Conservation (phyloP, 805 yeast species). For the Yamadazyma phyllophila region DNA sequence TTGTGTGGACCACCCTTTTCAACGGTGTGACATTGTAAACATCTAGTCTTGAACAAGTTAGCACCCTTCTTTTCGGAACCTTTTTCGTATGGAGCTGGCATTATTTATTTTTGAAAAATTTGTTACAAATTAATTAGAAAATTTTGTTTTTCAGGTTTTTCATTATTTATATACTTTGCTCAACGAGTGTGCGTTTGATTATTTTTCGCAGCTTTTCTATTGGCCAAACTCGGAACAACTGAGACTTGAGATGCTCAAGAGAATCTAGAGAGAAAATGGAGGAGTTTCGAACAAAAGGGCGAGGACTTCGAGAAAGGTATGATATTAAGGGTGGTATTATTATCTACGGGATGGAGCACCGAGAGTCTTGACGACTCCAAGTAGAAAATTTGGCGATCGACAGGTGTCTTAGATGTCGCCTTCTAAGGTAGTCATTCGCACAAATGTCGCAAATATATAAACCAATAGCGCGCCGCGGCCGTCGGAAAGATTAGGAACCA, state of each 20-base stretch:
- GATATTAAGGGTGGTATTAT: no score
- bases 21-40: slow-evolving; percentile 97
- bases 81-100: slow-evolving; percentile 47
- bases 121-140: neutral
- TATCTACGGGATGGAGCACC: no score
- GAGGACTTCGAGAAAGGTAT: neutral
- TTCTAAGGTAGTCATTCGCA: no score
- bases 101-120: slow-evolving; percentile 13
- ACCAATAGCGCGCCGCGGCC: neutral
- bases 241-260: neutral
- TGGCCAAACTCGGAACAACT: slow-evolving; percentile 1
- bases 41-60: slow-evolving; percentile 96
- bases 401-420: no score
- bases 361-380: no score
- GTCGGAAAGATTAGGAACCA: neutral
- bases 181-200: slow-evolving; percentile 6
- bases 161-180: slow-evolving; percentile 6
- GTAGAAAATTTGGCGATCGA: no score
- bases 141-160: slow-evolving; percentile 3
- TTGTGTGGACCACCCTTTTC: slow-evolving; percentile 96
- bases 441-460: neutral
- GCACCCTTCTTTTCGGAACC: slow-evolving; percentile 81
- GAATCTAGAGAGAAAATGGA: neutral
- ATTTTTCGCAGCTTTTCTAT: slow-evolving; percentile 7
- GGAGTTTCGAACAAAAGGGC: no score